phyloP scores from a whole-genome alignment of 106 monocot species.

The Allium fistulosum region DNA sequence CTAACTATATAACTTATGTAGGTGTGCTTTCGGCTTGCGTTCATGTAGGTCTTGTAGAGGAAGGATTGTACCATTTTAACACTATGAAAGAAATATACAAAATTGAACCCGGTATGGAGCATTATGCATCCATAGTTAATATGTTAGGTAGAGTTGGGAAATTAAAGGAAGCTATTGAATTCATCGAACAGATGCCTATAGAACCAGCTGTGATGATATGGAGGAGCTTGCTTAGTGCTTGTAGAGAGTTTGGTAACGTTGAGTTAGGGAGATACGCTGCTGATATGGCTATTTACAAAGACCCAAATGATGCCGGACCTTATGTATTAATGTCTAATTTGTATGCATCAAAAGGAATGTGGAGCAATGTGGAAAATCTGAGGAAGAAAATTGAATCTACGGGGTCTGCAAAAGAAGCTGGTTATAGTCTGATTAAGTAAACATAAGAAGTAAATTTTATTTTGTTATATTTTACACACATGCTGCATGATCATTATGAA shows the following conservation, averaged over 20 bases:
- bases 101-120: conserved; percentile 73
- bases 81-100: conserved; percentile 50
- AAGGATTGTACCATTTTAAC: conserved; percentile 52
- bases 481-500: too few species aligned
- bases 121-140: conserved; percentile 73
- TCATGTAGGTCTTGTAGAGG: conserved; percentile 65
- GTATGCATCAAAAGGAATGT: conserved; percentile 70
- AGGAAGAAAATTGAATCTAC: conserved; percentile 37
- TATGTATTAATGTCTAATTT: conserved; percentile 83
- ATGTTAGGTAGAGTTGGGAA: conserved; percentile 68
- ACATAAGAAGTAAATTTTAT: conserved; percentile 15
- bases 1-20: conserved; percentile 76
- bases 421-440: conserved; percentile 58
- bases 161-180: conserved; percentile 52
- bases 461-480: too few species aligned
- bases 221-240: conserved; percentile 69
- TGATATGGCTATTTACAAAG: conserved; percentile 31
- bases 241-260: conserved; percentile 50
- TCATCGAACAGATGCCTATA: conserved; percentile 61
- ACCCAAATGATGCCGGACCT: conserved; percentile 55
- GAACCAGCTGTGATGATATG: conserved; percentile 51
- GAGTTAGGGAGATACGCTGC: conserved; percentile 77
- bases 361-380: conserved; percentile 54
- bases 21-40: conserved; percentile 75
- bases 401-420: conserved; percentile 44